Base-by-base conservation (phyloP, 345 rosid genomes). In the Triadica sebifera region DNA sequence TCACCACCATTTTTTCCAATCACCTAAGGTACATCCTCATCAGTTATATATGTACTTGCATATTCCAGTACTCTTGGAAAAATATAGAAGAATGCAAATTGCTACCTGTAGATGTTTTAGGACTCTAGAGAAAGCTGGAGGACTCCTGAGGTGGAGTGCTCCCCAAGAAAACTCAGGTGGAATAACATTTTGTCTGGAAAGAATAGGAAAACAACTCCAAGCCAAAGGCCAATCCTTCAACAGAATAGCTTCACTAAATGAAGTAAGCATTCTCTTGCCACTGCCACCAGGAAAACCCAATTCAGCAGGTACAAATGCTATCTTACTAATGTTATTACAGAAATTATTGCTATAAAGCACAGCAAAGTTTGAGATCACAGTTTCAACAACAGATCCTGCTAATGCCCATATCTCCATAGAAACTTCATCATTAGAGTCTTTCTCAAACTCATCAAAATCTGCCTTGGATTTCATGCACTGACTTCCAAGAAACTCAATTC, bases 91-190 rank as follows among this genome's bases (percentile, higher is more conserved):
- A 67, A 5, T 41, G 53, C 59, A 68, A 72, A 58, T 20, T 65
- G 17, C 72, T 80, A 90, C 98, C 96, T 89, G 91, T 77, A 93
- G 85, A 89, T 93, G 98, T 81, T 87, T 89, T 61, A 91, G 86
- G 72, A 93, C 97, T 56, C 78, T 84, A n/a, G 91, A 82, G 75
- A 93, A 93, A 52, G 86, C 69, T 1, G 96, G 98, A 73, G 98
- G 98, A 81, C 98, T 91, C 80, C 87, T 90, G 51, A 93, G 83
- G 79, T 87, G 82, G 74, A 93, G 84, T 76, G 90, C 87, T 65
- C 88, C 89, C 97, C 97, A 93, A 12, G 98, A 87, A 82, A 83
- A 91, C 64, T 90, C 97, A 38, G 98, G 97, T 62, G 97, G 98
- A 82, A 91, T 73, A 79, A 87, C 80, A 84, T 77, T 90, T 80